Evolutionary conservation across 192 early-diverging fungal species (phyloP).

Genomic region (Irineochytrium annulatum): DNA sequence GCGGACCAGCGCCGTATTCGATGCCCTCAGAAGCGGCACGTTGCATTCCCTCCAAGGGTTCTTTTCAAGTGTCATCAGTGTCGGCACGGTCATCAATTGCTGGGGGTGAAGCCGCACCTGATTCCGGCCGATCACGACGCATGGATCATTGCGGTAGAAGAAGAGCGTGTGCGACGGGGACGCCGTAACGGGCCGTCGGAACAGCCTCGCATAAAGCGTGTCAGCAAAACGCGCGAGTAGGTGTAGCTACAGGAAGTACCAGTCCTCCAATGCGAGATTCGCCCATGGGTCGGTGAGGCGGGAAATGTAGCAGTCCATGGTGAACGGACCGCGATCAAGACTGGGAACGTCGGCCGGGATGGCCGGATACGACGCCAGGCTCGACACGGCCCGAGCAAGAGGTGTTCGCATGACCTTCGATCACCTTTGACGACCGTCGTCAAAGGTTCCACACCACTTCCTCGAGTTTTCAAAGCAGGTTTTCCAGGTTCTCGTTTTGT

Average conservation of each 20-base stretch:
- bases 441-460: too few species aligned
- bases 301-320: neutral
- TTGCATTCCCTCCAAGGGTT: conserved; percentile 98
- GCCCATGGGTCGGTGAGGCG: conserved; percentile 62
- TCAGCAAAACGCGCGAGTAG: neutral
- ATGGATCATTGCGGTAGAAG: conserved; percentile 82
- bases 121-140: conserved; percentile 93
- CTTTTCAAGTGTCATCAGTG: conserved; percentile 29
- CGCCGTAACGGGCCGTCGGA: conserved; percentile 58
- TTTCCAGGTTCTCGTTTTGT: too few species aligned
- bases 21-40: conserved; percentile 57
- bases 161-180: conserved; percentile 70
- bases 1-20: conserved; percentile 77
- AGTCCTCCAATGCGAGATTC: conserved; percentile 87
- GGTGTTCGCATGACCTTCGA: too few species aligned
- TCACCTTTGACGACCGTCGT: too few species aligned
- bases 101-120: conserved; percentile 40
- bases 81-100: neutral
- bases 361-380: too few species aligned
- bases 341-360: too few species aligned
- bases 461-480: too few species aligned
- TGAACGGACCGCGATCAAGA: too few species aligned
- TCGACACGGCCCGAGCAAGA: too few species aligned
- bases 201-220: conserved; percentile 56
- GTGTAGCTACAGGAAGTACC: conserved; percentile 30